Percentiles rank a stretch among this genome's conserved stretches.
phyloP scores from a whole-genome alignment of 345 rosid species.

The Populus deltoides region DNA sequence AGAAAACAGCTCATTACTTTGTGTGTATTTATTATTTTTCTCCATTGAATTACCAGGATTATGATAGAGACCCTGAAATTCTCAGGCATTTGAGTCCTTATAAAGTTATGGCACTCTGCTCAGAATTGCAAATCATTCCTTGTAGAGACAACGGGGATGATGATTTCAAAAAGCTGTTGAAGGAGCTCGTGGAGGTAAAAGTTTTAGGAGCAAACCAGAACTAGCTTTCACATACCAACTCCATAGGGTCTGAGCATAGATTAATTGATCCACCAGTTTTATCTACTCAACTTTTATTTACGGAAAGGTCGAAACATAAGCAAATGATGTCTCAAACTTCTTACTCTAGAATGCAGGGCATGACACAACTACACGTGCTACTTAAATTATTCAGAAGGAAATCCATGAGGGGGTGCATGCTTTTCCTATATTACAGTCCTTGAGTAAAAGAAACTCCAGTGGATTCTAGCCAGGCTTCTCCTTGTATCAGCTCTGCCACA shows the following conservation, averaged over 20 bases:
- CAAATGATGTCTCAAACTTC: not conserved
- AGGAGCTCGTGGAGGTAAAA: slow-evolving; percentile 30
- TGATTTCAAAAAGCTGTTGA: slow-evolving; percentile 41
- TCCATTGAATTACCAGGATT: slow-evolving; percentile 21
- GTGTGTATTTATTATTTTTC: not conserved
- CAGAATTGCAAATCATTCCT: slow-evolving; percentile 53
- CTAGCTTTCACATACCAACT: not conserved
- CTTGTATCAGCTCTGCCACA: slow-evolving; percentile 16
- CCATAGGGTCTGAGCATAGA: not conserved
- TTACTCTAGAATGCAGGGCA: not conserved
- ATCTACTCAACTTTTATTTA: not conserved
- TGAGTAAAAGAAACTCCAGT: slow-evolving; percentile 13
- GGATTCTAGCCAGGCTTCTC: slow-evolving; percentile 4
- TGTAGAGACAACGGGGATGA: slow-evolving; percentile 33
- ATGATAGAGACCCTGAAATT: slow-evolving; percentile 66
- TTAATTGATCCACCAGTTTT: not conserved
- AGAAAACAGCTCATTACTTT: not conserved
- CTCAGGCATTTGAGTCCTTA: slow-evolving; percentile 46
- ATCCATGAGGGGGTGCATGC: not conserved
- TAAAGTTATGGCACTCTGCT: slow-evolving; percentile 55
- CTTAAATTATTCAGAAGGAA: not conserved
- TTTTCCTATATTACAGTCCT: slow-evolving; percentile 6
- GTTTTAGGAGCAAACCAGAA: slow-evolving; percentile 15
- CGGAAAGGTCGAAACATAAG: not conserved
- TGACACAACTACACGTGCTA: not conserved